Percentiles rank a stretch among this genome's conserved stretches.
These are phyloP conservation scores for Thermomucor indicae-seudaticae DNA, from an alignment of 371 early-diverging fungal species.

Conservation along the genomic window DNA sequence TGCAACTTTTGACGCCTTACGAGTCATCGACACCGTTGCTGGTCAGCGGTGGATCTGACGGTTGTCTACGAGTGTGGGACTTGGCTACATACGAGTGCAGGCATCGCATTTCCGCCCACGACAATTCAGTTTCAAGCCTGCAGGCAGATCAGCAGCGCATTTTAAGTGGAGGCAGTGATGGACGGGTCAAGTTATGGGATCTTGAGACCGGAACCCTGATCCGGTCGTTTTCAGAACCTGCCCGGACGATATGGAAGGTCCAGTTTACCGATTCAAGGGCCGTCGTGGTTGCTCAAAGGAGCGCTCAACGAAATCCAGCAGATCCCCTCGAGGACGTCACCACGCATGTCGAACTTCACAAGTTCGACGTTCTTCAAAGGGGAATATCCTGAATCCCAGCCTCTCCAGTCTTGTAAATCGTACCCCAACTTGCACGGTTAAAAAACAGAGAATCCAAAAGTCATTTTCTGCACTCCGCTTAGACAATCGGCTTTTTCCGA, in stretches of 20 bases:
- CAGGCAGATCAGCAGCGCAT: constrained; percentile 77
- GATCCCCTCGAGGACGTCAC: constrained; percentile 34
- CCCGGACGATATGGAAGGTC: constrained; percentile 55
- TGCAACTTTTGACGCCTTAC: constrained; percentile 65
- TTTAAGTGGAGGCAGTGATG: constrained; percentile 81
- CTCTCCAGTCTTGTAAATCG: too few relatives aligned
- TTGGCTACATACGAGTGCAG: constrained; percentile 59
- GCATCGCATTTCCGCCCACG: constrained; percentile 71
- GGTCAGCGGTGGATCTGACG: constrained; percentile 83
- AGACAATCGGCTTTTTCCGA: too few relatives aligned
- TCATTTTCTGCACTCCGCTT: too few relatives aligned
- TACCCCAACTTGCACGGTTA: too few relatives aligned
- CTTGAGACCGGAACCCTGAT: constrained; percentile 65
- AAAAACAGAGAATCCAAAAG: too few relatives aligned
- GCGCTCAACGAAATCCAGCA: constrained; percentile 16
- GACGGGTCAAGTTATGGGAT: constrained; percentile 81
- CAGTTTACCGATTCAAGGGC: constrained; percentile 55
- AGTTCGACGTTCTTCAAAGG: constrained; percentile 38
- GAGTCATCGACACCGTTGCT: constrained; percentile 45
- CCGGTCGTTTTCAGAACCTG: constrained; percentile 55
- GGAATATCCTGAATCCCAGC: too few relatives aligned
- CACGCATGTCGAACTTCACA: constrained; percentile 45
- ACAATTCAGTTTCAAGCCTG: constrained; percentile 79
- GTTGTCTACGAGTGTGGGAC: constrained; percentile 83
- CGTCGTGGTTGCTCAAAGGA: constrained; percentile 52